Conservation (phyloP, 2,329 filamentous ascomycete species). For the Beauveria bassiana region DNA sequence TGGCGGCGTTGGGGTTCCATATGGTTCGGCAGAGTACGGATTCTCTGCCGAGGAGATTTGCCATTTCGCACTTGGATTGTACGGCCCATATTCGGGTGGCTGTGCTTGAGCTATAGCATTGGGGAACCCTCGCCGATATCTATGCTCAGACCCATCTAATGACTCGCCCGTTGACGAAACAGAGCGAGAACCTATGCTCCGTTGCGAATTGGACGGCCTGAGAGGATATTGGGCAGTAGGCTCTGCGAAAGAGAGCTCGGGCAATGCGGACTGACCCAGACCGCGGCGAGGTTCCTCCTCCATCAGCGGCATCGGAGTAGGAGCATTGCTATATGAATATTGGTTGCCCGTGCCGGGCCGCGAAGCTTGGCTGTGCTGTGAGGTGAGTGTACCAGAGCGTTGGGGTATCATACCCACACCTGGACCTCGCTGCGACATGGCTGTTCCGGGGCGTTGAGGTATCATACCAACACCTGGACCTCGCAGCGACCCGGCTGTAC, state of each 20-base stretch:
- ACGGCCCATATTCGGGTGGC: constrained; percentile 21
- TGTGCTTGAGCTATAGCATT: background rate
- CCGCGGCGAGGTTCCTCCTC: background rate
- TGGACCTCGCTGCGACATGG: constrained; percentile 26
- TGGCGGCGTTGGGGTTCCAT: background rate
- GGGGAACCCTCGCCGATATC: background rate
- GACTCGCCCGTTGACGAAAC: background rate
- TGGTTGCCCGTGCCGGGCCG: constrained; percentile 13
- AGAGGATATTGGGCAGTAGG: too few species aligned
- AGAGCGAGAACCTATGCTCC: background rate
- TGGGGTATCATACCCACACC: constrained; percentile 13
- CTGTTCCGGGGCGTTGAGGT: constrained; percentile 27
- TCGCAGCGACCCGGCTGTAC: constrained; percentile 29
- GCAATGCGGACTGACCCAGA: background rate
- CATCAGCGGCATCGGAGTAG: background rate
- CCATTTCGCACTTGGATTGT: constrained; percentile 23
- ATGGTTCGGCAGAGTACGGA: background rate
- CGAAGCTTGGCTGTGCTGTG: constrained; percentile 25
- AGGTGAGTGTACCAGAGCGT: constrained; percentile 29
- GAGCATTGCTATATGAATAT: background rate
- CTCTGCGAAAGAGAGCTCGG: background rate
- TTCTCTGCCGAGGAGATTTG: constrained; percentile 19
- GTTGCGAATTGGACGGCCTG: constrained; percentile 2
- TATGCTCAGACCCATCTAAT: background rate
- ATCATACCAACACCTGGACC: constrained; percentile 12